Conservation (phyloP, 2,329 filamentous ascomycete genomes). For the Cladophialophora bantiana region DNA sequence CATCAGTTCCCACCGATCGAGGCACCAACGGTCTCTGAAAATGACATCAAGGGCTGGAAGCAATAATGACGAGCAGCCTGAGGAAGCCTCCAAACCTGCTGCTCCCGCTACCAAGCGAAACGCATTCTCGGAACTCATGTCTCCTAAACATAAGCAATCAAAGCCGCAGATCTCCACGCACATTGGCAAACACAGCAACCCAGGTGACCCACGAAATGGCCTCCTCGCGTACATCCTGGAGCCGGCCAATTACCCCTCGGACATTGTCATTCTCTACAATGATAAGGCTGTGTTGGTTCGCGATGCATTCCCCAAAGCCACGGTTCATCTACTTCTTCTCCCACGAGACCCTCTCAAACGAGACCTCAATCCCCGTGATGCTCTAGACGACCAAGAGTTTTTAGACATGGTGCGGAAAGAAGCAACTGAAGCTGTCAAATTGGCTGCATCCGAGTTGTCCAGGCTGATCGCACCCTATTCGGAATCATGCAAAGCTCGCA, state of each 20-base stretch:
- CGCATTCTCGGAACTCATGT: constrained; percentile 62
- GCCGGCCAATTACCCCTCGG: constrained; percentile 66
- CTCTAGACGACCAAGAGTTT: constrained; percentile 74
- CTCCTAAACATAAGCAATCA: constrained; percentile 54
- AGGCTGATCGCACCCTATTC: constrained; percentile 45
- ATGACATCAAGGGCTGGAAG: not conserved
- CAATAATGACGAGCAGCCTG: constrained; percentile 5
- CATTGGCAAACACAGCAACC: constrained; percentile 27
- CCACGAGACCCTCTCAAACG: constrained; percentile 71
- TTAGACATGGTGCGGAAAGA: constrained; percentile 69
- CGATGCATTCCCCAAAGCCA: constrained; percentile 85
- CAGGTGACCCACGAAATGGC: constrained; percentile 30
- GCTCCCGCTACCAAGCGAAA: constrained; percentile 30
- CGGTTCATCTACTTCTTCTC: constrained; percentile 85
- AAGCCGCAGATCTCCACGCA: constrained; percentile 27
- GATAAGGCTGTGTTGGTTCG: constrained; percentile 77
- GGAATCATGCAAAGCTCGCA: constrained; percentile 69
- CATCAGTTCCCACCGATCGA: not conserved
- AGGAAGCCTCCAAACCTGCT: constrained; percentile 2
- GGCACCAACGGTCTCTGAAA: not conserved
- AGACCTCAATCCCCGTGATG: constrained; percentile 75
- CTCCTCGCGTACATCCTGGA: constrained; percentile 71
- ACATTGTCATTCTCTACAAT: constrained; percentile 68
- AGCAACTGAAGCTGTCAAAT: constrained; percentile 63
- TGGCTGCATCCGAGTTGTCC: constrained; percentile 60